Evolutionary conservation across 306 rosid genomes (phyloP).

Genomic region (Pterocarpus santalinus): DNA sequence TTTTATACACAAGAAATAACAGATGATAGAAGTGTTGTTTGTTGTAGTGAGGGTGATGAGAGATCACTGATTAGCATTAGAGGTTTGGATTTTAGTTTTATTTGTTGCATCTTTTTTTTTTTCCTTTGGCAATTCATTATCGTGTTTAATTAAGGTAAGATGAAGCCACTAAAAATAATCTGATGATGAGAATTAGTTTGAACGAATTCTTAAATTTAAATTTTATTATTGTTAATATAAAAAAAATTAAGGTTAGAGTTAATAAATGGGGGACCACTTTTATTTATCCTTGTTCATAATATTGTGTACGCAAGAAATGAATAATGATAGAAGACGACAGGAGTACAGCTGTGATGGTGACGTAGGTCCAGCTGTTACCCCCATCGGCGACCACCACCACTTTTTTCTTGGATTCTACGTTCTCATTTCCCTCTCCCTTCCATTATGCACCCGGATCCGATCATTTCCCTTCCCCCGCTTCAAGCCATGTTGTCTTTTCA

Average conservation of each 20-base stretch:
- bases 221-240: too few species aligned
- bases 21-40: background rate
- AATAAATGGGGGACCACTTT: constrained; percentile 48
- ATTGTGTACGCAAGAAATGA: constrained; percentile 29
- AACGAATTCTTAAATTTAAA: too few species aligned
- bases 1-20: constrained; percentile 2
- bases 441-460: background rate
- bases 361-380: constrained; percentile 52
- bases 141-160: constrained; percentile 2
- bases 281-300: constrained; percentile 14
- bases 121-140: constrained; percentile 6
- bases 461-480: background rate
- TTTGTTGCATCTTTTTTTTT: background rate
- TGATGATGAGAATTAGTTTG: too few species aligned
- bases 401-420: constrained; percentile 27
- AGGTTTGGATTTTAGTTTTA: constrained; percentile 21
- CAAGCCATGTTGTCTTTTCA: too few species aligned
- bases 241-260: background rate
- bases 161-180: background rate
- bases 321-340: constrained; percentile 57
- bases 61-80: background rate
- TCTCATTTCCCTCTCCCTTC: background rate
- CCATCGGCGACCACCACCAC: constrained; percentile 46
- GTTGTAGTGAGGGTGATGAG: constrained; percentile 22
- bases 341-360: constrained; percentile 67